Evolutionary conservation across 805 yeast genomes (phyloP), one percentile per base, ranked within the genome.

Genomic region (Yarrowia hollandica): DNA sequence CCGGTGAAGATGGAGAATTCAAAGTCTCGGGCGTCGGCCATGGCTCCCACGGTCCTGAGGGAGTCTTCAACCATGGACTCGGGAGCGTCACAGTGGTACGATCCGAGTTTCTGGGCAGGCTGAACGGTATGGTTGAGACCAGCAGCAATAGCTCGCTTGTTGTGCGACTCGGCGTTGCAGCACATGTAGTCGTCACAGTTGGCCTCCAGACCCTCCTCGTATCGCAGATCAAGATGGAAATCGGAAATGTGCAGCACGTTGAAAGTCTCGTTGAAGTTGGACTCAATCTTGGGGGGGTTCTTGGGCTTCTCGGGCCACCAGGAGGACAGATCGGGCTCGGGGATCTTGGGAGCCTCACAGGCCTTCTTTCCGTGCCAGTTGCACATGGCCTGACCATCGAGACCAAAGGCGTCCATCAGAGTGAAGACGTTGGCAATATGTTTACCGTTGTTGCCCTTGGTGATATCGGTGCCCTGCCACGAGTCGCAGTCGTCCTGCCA

Each of bases 1-100:
- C 90, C 90, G 4, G 90, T 85, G 75, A 85, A 85, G 33, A 85
- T 69, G 2, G 85, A 77, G 66, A 85, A 85, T 52, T 83, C 84
- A 65, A 79, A 84, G 39, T 76, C 62, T 30, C 72, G 66, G 5
- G 69, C 64, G 12, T 68, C 26, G 68, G 74, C 71, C 61, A 71
- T 70, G n/a, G 74, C 70, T 4, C 62, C 68, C 41, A 80, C 73
- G 22, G 80, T 72, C 58, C 75, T 73, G 67, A 85, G 71, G 10
- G 87, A 79, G 63, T 80, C 79, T 68, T 83, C 84, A 64, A 85
- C 72, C 64, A 85, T 71, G 15, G 81, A 68, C 61, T 80, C 83
- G 9, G 91, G 90, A 4, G 86, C 72, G 68, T 85, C 91, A 71
- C 90, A 85, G n/a, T 69, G 63, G 70, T 85, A 85, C 60, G 76